A percentile compares a stretch with the other conserved stretches of the same genome.
phyloP scores from a whole-genome alignment of 1,139 yeast genomes.

The Eremothecium sinecaudum region DNA sequence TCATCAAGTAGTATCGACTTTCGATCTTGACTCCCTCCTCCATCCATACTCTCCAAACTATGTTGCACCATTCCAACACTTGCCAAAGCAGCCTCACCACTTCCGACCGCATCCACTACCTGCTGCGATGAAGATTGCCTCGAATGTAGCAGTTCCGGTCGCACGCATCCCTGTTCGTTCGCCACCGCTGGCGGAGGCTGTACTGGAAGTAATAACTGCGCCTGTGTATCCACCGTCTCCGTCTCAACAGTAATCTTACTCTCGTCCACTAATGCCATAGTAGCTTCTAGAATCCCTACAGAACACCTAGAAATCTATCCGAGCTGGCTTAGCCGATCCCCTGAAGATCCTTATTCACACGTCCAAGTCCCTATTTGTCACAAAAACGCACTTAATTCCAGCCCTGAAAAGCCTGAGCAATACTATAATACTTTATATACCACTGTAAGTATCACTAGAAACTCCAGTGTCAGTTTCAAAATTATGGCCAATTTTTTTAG shows the following conservation, averaged over 20 bases:
- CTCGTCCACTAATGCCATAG: conserved; percentile 17
- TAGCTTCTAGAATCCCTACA: no score
- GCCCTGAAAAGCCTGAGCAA: no score
- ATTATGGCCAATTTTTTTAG: no score
- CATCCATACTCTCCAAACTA: background rate
- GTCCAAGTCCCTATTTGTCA: no score
- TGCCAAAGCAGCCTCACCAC: background rate
- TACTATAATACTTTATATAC: no score
- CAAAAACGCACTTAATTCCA: no score
- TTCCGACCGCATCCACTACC: conserved; percentile 3
- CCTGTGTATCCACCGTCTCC: conserved; percentile 31
- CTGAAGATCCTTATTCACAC: no score
- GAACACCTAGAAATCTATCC: no score
- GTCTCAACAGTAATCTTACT: conserved; percentile 31
- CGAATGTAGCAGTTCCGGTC: conserved; percentile 6
- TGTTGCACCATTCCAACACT: background rate
- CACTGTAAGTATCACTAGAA: no score
- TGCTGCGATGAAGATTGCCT: conserved; percentile 2
- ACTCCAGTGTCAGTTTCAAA: no score
- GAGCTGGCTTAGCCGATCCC: no score
- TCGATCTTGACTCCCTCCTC: background rate
- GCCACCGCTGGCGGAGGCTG: conserved; percentile 4
- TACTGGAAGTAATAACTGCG: conserved; percentile 12
- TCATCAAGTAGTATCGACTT: conserved; percentile 1
- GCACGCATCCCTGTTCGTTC: conserved; percentile 5